Conservation (phyloP, 441 rosid genomes). For the Rhodomyrtus psidioides region DNA sequence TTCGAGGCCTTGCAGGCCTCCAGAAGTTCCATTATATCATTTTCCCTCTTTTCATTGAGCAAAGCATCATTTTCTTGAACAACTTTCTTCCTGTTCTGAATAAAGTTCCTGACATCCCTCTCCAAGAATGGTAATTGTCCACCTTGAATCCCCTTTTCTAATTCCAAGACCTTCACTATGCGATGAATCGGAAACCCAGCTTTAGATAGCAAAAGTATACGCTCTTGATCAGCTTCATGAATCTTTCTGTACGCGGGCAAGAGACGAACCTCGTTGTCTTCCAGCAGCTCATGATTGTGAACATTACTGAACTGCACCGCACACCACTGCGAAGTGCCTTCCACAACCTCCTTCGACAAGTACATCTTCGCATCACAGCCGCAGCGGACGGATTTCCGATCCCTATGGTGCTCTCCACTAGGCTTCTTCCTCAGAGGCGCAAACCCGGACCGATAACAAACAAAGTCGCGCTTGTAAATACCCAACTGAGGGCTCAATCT, state of each 20-base stretch:
- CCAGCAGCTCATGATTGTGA: constrained; percentile 88
- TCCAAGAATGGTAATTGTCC: constrained; percentile 88
- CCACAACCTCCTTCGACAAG: constrained; percentile 61
- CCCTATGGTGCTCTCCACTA: constrained; percentile 80
- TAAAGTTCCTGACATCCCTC: constrained; percentile 89
- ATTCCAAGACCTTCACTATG: constrained; percentile 76
- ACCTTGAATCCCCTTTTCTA: constrained; percentile 77
- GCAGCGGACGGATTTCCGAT: constrained; percentile 79
- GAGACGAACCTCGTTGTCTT: constrained; percentile 84
- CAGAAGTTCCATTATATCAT: constrained; percentile 59
- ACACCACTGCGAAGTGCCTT: constrained; percentile 65
- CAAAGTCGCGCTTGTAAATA: constrained; percentile 78
- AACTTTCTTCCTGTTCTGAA: constrained; percentile 70
- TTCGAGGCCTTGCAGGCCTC: constrained; percentile 63
- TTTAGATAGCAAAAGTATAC: constrained; percentile 79
- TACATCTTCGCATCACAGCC: constrained; percentile 92
- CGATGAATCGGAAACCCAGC: constrained; percentile 89
- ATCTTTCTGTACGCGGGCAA: constrained; percentile 94
- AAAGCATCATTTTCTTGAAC: constrained; percentile 84
- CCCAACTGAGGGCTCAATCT: constrained; percentile 86
- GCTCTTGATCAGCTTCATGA: constrained; percentile 77
- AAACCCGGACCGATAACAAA: constrained; percentile 91
- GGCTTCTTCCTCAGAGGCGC: constrained; percentile 82
- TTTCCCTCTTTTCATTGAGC: constrained; percentile 68
- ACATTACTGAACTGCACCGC: constrained; percentile 92